These are phyloP conservation scores for Umbelopsis ramanniana DNA, from an alignment of 192 early-diverging fungal species.

Conservation along the genomic window DNA sequence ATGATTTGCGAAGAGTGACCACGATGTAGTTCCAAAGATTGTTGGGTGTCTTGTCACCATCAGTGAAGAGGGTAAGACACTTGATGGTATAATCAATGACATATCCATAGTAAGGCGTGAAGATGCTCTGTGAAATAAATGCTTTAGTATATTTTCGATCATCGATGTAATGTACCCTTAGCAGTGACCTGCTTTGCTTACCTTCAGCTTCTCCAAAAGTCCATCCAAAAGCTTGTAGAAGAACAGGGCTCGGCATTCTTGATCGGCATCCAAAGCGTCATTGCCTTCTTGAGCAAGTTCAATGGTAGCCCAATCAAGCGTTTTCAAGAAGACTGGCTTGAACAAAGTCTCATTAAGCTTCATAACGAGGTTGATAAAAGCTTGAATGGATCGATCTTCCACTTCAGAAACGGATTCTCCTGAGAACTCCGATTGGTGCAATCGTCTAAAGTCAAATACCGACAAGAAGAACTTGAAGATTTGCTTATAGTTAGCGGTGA, in stretches of 20 bases:
- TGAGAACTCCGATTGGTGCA: slow-evolving; percentile 39
- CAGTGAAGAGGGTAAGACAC: slow-evolving; percentile 58
- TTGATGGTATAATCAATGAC: slow-evolving; percentile 72
- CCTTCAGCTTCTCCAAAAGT: slow-evolving; percentile 53
- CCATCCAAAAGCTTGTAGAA: slow-evolving; percentile 48
- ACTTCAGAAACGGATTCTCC: slow-evolving; percentile 50
- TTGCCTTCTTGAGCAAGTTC: slow-evolving; percentile 41
- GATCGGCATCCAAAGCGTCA: slow-evolving; percentile 32
- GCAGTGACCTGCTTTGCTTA: background rate
- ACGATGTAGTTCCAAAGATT: slow-evolving; percentile 77
- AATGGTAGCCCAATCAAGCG: slow-evolving; percentile 76
- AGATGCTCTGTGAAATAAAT: slow-evolving; percentile 57
- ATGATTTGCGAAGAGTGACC: slow-evolving; percentile 66
- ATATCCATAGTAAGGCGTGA: slow-evolving; percentile 80
- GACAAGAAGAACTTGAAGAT: slow-evolving; percentile 88
- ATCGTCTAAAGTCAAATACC: slow-evolving; percentile 61
- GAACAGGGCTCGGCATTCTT: slow-evolving; percentile 43
- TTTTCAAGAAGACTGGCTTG: slow-evolving; percentile 90
- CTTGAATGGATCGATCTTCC: slow-evolving; percentile 71
- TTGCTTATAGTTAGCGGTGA: slow-evolving; percentile 76
- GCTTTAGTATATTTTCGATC: background rate
- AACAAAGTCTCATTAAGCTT: slow-evolving; percentile 95
- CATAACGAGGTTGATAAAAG: slow-evolving; percentile 84
- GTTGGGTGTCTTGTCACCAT: slow-evolving; percentile 49
- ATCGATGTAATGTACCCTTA: slow-evolving; percentile 14